Evolutionary conservation across 331 rosid species (phyloP).

Genomic region (Erythrophleum ivorense): DNA sequence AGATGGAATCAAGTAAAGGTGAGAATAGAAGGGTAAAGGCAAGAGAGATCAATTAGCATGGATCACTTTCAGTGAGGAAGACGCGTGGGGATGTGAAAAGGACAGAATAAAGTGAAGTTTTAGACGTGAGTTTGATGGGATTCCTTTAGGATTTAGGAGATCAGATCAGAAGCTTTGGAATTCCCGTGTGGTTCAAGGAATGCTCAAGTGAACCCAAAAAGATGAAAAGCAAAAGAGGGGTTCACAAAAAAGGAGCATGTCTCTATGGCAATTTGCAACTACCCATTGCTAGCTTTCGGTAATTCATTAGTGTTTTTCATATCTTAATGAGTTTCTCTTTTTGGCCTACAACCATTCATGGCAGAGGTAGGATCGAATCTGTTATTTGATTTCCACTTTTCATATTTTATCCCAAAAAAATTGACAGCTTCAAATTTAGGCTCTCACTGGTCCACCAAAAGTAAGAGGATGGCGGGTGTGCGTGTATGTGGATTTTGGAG

Average conservation of each 20-base stretch:
- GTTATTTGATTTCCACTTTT: slow-evolving; percentile 36
- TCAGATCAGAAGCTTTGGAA: slow-evolving; percentile 37
- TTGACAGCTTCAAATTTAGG: slow-evolving; percentile 19
- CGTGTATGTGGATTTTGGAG: no score
- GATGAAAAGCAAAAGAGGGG: not conserved
- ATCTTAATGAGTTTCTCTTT: slow-evolving; percentile 6
- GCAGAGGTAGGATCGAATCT: slow-evolving; percentile 36
- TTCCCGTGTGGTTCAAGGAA: slow-evolving; percentile 73
- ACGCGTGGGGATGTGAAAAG: slow-evolving; percentile 72
- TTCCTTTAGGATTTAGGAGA: slow-evolving; percentile 36
- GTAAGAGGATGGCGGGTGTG: not conserved
- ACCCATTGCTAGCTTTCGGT: slow-evolving; percentile 40
- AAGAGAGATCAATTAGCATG: slow-evolving; percentile 33
- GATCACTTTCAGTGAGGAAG: slow-evolving; percentile 49
- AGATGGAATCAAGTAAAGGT: slow-evolving; percentile 53
- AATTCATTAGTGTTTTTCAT: slow-evolving; percentile 34
- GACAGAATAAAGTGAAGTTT: slow-evolving; percentile 70
- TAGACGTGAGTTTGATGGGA: slow-evolving; percentile 43
- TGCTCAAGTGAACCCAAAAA: slow-evolving; percentile 35
- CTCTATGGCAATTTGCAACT: slow-evolving; percentile 44
- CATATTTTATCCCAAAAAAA: slow-evolving; percentile 22
- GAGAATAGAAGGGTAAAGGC: slow-evolving; percentile 47
- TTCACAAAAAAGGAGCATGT: slow-evolving; percentile 40
- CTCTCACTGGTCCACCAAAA: slow-evolving; percentile 28
- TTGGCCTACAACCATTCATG: slow-evolving; percentile 19